A percentile compares a stretch with the other conserved stretches of the same genome.
These are phyloP conservation scores for Torulaspora globosa DNA, from an alignment of 1,139 yeast species.

Conservation along the genomic window DNA sequence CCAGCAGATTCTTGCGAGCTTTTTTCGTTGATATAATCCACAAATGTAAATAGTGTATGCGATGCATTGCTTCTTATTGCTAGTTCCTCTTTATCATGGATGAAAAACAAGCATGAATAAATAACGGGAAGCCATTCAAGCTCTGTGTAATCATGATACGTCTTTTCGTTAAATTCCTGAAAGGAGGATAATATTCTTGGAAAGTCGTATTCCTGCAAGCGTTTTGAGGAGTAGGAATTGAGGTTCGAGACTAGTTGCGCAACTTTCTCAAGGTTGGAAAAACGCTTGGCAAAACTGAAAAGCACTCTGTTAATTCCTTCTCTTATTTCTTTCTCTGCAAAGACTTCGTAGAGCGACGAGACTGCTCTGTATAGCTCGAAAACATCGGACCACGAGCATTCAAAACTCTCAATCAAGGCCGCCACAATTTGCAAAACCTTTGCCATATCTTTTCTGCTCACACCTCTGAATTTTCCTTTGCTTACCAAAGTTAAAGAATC, in stretches of 20 bases:
- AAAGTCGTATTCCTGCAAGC: constrained; percentile 76
- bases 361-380: constrained; percentile 51
- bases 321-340: constrained; percentile 59
- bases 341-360: constrained; percentile 56
- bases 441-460: constrained; percentile 53
- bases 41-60: constrained; percentile 57
- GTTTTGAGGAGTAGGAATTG: constrained; percentile 60
- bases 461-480: constrained; percentile 55
- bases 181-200: constrained; percentile 69
- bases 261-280: constrained; percentile 44
- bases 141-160: constrained; percentile 44
- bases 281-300: constrained; percentile 53
- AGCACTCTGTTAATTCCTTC: constrained; percentile 58
- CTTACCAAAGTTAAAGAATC: constrained; percentile 58
- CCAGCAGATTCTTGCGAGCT: constrained; percentile 39
- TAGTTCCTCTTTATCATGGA: constrained; percentile 75
- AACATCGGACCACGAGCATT: constrained; percentile 53
- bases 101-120: constrained; percentile 61
- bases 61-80: constrained; percentile 79
- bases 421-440: constrained; percentile 58
- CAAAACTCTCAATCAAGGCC: constrained; percentile 49
- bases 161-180: constrained; percentile 55
- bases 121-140: constrained; percentile 79
- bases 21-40: constrained; percentile 52
- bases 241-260: constrained; percentile 55